Evolutionary conservation across 225 moss, liverwort and hornwort genomes (phyloP), one percentile per base, ranked within the genome.

Genomic region (Physcomitrium patens): DNA sequence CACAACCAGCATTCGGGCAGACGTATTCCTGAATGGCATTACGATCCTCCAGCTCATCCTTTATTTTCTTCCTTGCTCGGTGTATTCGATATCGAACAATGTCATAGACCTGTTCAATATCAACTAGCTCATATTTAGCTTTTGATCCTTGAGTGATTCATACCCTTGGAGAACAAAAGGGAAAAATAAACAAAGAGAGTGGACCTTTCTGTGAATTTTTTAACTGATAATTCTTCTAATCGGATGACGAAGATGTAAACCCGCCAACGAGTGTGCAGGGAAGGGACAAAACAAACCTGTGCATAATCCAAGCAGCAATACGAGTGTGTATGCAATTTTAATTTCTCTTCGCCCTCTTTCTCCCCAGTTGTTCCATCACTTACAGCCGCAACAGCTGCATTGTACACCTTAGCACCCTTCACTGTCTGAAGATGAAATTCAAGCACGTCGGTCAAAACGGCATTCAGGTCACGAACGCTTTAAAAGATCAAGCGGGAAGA

Each of bases 261-360:
- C 22, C 60, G 14, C 41, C 3, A 22, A 67, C 7, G 18, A 78
- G 75, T 75, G 60, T 0, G 43, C 64, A 69, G 3, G 56, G 73
- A 48, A 6, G 24, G 69, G 62, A 67, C 15, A 27, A 65, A 67
- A 68, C 70, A 60, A 80, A 97, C 96, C 99, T 95, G 93, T 7
- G 99, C 95, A 76, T 99, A 99, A 77, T 99, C 99, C 68, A 99
- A 69, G 72, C 99, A 99, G 80, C 99, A 99, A 84, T 99, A 99
- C 42, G 99, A 93, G 74, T 99, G 93, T 37, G 95, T 99, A 60
- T 95, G 99, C 71, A 99, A 88, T 85, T 99, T 99, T 69, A 85
- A 80, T 76, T 99, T 99, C 86, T 99, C 99, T 47, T 95, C 99
- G 56, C 90, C 93, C 70, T 95, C 95, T 73, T 87, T 90, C 73